Evolutionary conservation across 2,329 filamentous ascomycete genomes (phyloP).

Genomic region (Talaromyces sp.): DNA sequence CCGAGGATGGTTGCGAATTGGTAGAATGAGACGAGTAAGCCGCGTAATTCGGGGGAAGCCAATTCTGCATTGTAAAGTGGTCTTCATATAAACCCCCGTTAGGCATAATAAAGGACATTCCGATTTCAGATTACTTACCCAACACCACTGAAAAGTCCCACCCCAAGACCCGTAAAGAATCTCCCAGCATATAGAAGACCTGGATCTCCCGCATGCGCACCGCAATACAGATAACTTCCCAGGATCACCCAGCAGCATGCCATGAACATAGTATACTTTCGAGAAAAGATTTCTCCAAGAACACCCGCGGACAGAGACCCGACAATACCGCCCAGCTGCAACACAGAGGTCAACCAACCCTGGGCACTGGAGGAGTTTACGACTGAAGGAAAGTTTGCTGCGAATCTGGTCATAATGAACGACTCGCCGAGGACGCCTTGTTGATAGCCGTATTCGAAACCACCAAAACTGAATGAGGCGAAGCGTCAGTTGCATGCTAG

Average conservation of each 20-base stretch:
- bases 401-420: constrained; percentile 53
- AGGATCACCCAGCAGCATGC: constrained; percentile 51
- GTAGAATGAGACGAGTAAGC: constrained; percentile 36
- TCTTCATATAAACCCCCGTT: constrained; percentile 26
- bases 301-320: constrained; percentile 46
- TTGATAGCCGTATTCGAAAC: constrained; percentile 53
- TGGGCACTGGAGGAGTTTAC: constrained; percentile 41
- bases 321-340: constrained; percentile 51
- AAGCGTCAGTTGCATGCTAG: neutral
- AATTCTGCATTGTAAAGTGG: constrained; percentile 56
- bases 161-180: constrained; percentile 34
- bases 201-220: constrained; percentile 28
- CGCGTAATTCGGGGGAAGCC: constrained; percentile 34
- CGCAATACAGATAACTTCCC: constrained; percentile 40
- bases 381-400: constrained; percentile 46
- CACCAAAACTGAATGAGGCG: constrained; percentile 38
- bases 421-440: constrained; percentile 45
- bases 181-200: constrained; percentile 24
- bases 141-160: constrained; percentile 24
- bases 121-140: neutral
- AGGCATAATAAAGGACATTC: neutral
- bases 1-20: constrained; percentile 37
- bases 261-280: constrained; percentile 54
- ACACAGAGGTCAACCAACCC: constrained; percentile 52
- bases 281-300: constrained; percentile 52